Conservation (phyloP, 164 flowering plant genomes). For the Aristolochia californica region DNA sequence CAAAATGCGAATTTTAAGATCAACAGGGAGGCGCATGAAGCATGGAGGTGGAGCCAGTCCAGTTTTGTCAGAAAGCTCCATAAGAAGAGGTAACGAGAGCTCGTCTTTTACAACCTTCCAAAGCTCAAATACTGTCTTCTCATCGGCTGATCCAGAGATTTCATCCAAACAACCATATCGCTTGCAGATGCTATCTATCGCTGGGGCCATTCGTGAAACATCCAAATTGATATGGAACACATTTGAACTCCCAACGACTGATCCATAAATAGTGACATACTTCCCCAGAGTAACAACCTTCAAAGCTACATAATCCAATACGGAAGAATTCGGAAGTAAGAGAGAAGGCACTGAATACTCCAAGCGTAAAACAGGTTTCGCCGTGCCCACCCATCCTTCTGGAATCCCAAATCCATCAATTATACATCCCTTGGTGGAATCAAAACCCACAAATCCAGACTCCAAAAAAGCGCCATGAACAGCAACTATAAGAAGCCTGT, state of each 20-base stretch:
- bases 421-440: conserved; percentile 17
- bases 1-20: conserved; percentile 52
- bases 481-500: conserved; percentile 36
- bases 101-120: conserved; percentile 77
- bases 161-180: not conserved
- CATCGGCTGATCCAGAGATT: conserved; percentile 15
- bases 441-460: conserved; percentile 52
- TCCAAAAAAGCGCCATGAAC: conserved; percentile 73
- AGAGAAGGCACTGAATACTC: conserved; percentile 48
- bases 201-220: conserved; percentile 29
- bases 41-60: conserved; percentile 56
- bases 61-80: conserved; percentile 51
- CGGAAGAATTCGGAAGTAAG: conserved; percentile 1
- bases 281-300: conserved; percentile 49
- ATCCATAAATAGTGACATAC: conserved; percentile 49
- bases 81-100: conserved; percentile 61
- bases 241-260: conserved; percentile 22
- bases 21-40: conserved; percentile 59
- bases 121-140: conserved; percentile 43
- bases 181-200: conserved; percentile 27
- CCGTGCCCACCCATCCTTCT: conserved; percentile 27
- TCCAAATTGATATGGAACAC: conserved; percentile 27
- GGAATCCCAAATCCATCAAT: conserved; percentile 32
- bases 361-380: conserved; percentile 14
- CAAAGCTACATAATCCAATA: conserved; percentile 32